A percentile compares a stretch with the other conserved stretches of the same genome.
Evolutionary conservation across 169 alveolate genomes (phyloP).

Genomic region (Neospora caninum): DNA sequence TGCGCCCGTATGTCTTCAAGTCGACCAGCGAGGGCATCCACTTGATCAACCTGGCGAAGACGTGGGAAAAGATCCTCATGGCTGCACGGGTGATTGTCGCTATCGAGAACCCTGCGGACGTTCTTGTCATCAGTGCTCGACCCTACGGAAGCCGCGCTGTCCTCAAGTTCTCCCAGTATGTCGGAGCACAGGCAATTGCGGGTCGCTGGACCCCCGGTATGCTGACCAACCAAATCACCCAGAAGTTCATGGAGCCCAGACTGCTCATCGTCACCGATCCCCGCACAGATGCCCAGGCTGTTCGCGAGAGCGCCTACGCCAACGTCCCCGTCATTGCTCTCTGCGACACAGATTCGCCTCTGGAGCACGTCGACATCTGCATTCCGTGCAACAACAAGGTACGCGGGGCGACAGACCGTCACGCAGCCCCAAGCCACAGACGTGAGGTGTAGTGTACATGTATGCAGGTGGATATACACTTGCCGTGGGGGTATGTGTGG

Average conservation of each 20-base stretch:
- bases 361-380: conserved; percentile 97
- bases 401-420: background rate
- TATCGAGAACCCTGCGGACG: conserved; percentile 96
- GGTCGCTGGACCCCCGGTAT: conserved; percentile 99
- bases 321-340: conserved; percentile 98
- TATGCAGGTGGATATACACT: too few relatives aligned
- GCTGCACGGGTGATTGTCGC: conserved; percentile 99
- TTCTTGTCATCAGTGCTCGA: conserved; percentile 97
- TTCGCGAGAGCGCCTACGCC: conserved; percentile 96
- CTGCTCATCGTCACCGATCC: conserved; percentile 99
- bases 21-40: conserved; percentile 97
- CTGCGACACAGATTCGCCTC: conserved; percentile 98
- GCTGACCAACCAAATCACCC: conserved; percentile 97
- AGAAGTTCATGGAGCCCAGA: conserved; percentile 96
- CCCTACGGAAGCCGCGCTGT: conserved; percentile 93
- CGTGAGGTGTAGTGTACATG: too few relatives aligned
- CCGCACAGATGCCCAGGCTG: conserved; percentile 96
- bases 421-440: too few relatives aligned
- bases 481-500: too few relatives aligned
- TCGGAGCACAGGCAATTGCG: conserved; percentile 96
- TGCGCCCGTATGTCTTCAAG: conserved; percentile 97
- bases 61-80: conserved; percentile 97
- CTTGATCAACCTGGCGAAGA: conserved; percentile 95
- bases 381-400: conserved; percentile 98
- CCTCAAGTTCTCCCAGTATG: conserved; percentile 96